Evolutionary conservation across 148 eudicot genomes (phyloP).

Genomic region (Arctostaphylos glauca): DNA sequence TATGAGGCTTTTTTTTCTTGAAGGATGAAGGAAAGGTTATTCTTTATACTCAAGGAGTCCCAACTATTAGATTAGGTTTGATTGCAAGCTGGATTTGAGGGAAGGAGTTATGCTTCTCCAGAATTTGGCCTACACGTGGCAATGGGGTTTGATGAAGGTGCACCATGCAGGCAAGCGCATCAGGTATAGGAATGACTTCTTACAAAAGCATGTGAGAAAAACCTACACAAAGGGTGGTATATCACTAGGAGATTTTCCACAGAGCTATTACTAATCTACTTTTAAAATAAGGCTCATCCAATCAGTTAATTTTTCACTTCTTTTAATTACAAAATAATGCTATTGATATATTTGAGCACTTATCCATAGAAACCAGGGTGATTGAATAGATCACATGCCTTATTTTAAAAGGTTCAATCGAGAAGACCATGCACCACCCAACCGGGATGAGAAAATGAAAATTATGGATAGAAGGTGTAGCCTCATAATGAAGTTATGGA

Average conservation of each 20-base stretch:
- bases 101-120: background rate
- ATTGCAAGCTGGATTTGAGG: background rate
- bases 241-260: background rate
- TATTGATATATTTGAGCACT: background rate
- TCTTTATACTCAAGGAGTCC: background rate
- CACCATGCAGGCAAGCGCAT: background rate
- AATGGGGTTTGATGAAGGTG: background rate
- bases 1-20: background rate
- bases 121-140: background rate
- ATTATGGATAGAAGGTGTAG: background rate
- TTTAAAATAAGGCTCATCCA: background rate
- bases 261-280: background rate
- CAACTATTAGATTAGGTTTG: background rate
- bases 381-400: background rate
- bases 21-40: background rate
- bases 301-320: background rate
- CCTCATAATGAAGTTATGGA: background rate
- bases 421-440: slow-evolving; percentile 1
- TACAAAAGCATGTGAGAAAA: background rate
- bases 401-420: background rate
- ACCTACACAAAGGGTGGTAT: background rate
- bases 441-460: background rate
- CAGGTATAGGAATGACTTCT: background rate
- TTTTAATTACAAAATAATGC: background rate
- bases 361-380: slow-evolving; percentile 6